Conservation (phyloP, 345 rosid species). For the Orychophragmus violaceus region DNA sequence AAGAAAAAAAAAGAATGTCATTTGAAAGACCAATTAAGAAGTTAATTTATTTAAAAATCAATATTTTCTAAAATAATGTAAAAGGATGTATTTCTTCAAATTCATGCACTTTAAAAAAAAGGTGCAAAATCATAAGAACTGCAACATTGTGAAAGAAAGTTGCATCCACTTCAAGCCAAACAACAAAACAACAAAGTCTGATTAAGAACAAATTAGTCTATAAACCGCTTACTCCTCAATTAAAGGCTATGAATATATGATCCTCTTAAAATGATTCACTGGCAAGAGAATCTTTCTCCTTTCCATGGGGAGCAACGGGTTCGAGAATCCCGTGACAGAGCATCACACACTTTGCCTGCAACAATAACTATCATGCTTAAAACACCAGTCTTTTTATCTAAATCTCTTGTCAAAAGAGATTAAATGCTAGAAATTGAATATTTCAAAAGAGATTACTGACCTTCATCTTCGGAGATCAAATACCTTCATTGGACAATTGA, state of each 20-base stretch:
- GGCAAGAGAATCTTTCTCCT: slow-evolving; percentile 88
- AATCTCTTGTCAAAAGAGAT: background rate
- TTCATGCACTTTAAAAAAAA: too few relatives aligned
- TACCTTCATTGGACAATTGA: slow-evolving; percentile 84
- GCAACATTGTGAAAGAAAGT: slow-evolving; percentile 70
- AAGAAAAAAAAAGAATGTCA: background rate
- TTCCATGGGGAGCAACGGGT: slow-evolving; percentile 76
- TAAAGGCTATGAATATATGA: background rate
- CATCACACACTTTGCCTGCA: slow-evolving; percentile 83
- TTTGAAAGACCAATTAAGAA: background rate
- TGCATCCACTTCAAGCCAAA: slow-evolving; percentile 64
- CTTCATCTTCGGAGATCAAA: slow-evolving; percentile 73
- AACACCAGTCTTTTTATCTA: background rate
- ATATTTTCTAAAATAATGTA: too few relatives aligned
- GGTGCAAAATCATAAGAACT: slow-evolving; percentile 84
- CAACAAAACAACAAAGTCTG: background rate
- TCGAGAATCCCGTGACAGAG: slow-evolving; percentile 62
- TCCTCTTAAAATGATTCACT: slow-evolving; percentile 48
- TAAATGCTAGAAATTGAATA: background rate
- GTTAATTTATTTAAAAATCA: background rate
- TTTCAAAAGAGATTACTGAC: slow-evolving; percentile 25
- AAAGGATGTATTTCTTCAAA: background rate
- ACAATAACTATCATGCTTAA: slow-evolving; percentile 6
- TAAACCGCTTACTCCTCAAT: too few relatives aligned
- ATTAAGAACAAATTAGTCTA: slow-evolving; percentile 13